A percentile compares a stretch with the other conserved stretches of the same genome.
Evolutionary conservation across 148 eudicot species (phyloP).

Genomic region (Oxyria digyna): DNA sequence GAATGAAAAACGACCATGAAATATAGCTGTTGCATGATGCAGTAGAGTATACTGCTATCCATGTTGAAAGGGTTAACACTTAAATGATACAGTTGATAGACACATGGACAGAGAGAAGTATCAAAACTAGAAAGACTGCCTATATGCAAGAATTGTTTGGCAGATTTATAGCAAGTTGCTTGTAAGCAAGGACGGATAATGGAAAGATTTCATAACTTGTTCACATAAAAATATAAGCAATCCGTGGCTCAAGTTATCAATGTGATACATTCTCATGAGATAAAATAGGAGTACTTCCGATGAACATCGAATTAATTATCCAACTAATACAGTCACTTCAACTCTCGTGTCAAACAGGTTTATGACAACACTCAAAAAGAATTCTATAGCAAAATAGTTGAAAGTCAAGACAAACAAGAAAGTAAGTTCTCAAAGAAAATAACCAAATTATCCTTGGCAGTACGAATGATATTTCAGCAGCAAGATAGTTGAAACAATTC

Average conservation of each 20-base stretch:
- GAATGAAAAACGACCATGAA: not conserved
- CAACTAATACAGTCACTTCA: not conserved
- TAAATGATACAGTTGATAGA: not conserved
- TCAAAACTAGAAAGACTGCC: not conserved
- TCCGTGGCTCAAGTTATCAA: not conserved
- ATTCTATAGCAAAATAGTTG: too few species aligned
- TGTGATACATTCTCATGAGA: not conserved
- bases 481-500: not conserved
- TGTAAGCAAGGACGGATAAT: not conserved
- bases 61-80: not conserved
- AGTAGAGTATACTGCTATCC: not conserved
- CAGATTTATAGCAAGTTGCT: not conserved
- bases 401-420: not conserved
- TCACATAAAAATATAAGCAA: not conserved
- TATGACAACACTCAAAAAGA: not conserved
- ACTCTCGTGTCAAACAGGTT: not conserved
- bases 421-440: conserved; percentile 48
- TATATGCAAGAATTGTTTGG: not conserved
- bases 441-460: conserved; percentile 52
- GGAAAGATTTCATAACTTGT: not conserved
- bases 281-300: not conserved
- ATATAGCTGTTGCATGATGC: not conserved
- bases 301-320: not conserved
- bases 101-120: not conserved
- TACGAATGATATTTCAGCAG: conserved; percentile 35